Conservation (phyloP, 345 rosid genomes). For the Euphorbia tirucalli region DNA sequence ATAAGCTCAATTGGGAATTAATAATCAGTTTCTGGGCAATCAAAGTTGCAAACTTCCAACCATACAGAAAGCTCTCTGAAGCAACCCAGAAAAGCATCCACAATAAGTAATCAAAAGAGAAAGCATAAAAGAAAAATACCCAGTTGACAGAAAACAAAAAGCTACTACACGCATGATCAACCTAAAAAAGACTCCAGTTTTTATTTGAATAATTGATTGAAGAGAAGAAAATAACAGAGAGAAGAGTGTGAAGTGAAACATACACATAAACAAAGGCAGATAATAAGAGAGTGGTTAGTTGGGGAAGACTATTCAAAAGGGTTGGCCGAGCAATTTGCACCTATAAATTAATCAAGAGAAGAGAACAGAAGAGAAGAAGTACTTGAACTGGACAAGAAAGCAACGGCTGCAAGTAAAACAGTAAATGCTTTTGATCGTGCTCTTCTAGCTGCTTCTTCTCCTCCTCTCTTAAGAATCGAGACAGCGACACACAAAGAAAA, state of each 20-base stretch:
- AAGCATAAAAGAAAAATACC: background rate
- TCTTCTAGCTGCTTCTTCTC: too few relatives aligned
- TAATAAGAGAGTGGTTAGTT: background rate
- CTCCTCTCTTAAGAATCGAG: too few relatives aligned
- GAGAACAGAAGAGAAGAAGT: background rate
- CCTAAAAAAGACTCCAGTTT: background rate
- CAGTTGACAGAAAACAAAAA: background rate
- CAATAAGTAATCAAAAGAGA: background rate
- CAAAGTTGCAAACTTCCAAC: background rate
- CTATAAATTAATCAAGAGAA: background rate
- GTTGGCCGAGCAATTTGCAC: too few relatives aligned
- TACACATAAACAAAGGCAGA: background rate
- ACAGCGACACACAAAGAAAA: too few relatives aligned
- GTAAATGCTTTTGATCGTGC: too few relatives aligned
- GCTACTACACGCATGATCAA: slow-evolving; percentile 7
- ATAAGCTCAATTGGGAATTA: background rate
- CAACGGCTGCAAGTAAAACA: background rate
- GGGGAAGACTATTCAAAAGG: background rate
- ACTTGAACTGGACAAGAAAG: background rate
- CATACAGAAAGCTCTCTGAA: background rate
- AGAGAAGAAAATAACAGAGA: background rate
- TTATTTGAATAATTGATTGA: background rate
- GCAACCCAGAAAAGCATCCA: background rate
- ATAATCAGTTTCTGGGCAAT: background rate
- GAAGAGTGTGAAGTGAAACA: background rate